These are phyloP conservation scores for Lolium rigidum DNA, from an alignment of 176 grass and related monocot genomes.

Conservation along the genomic window DNA sequence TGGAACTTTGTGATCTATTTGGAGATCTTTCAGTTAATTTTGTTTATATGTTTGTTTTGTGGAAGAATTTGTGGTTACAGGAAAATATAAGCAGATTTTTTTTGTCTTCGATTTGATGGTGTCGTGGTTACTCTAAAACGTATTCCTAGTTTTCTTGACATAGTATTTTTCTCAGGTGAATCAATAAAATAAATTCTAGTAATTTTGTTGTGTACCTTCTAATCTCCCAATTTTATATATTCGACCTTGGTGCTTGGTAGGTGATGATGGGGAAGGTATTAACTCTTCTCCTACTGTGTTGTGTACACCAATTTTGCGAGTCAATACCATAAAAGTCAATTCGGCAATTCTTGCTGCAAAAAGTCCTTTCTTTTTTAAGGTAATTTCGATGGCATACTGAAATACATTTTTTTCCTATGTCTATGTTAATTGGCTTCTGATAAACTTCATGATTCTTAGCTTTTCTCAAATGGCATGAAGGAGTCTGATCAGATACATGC, in stretches of 20 bases:
- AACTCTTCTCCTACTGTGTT: constrained; percentile 56
- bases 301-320: constrained; percentile 54
- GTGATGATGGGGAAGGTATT: constrained; percentile 64
- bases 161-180: too few species aligned
- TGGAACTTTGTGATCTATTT: too few species aligned
- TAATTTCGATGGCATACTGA: constrained; percentile 26
- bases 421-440: neutral
- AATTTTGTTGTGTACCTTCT: neutral
- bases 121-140: too few species aligned
- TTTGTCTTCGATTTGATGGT: too few species aligned
- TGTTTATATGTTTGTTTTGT: too few species aligned
- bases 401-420: constrained; percentile 8
- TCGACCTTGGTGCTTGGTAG: constrained; percentile 39
- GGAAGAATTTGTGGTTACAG: too few species aligned
- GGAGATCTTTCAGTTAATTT: too few species aligned
- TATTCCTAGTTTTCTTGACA: too few species aligned
- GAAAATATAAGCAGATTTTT: too few species aligned
- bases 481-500: neutral
- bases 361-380: constrained; percentile 97
- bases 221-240: neutral
- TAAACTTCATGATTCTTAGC: constrained; percentile 13
- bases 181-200: neutral
- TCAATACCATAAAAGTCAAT: constrained; percentile 77
- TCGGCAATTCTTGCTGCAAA: constrained; percentile 89
- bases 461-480: constrained; percentile 23